Percentiles rank a stretch among this genome's conserved stretches.
Evolutionary conservation across 768 basidiomycete species (phyloP).

Genomic region (Pleurotus platypus): DNA sequence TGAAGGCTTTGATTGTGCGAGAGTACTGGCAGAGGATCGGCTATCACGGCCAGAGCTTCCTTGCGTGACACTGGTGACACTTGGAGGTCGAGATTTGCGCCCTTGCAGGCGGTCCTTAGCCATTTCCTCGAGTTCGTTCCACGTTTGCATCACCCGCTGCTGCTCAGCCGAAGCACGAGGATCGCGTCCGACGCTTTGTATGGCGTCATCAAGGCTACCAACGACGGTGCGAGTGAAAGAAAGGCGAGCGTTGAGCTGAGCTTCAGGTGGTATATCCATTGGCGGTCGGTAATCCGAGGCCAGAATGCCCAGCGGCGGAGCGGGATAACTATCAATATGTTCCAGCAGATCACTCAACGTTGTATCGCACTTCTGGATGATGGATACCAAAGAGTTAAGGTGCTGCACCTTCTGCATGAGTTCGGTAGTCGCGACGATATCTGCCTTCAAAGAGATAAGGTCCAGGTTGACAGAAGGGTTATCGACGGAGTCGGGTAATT

Average conservation of each 20-base stretch:
- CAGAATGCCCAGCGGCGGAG: slow-evolving; percentile 45
- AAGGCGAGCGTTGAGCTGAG: slow-evolving; percentile 62
- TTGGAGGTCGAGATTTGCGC: slow-evolving; percentile 61
- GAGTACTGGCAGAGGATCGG: slow-evolving; percentile 36
- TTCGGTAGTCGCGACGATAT: slow-evolving; percentile 49
- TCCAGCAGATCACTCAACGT: slow-evolving; percentile 82
- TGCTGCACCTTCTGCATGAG: slow-evolving; percentile 48
- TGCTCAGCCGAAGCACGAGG: slow-evolving; percentile 56
- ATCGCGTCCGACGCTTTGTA: slow-evolving; percentile 50
- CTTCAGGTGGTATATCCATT: slow-evolving; percentile 49
- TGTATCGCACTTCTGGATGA: slow-evolving; percentile 59
- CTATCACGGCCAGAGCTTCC: slow-evolving; percentile 58
- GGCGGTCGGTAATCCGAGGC: slow-evolving; percentile 46
- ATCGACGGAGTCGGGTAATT: slow-evolving; percentile 40
- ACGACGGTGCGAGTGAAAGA: slow-evolving; percentile 57
- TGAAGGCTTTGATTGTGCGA: slow-evolving; percentile 12
- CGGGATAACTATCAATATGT: slow-evolving; percentile 82
- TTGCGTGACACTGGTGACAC: slow-evolving; percentile 54
- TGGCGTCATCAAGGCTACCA: slow-evolving; percentile 39
- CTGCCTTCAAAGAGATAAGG: slow-evolving; percentile 54
- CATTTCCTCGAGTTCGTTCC: slow-evolving; percentile 82
- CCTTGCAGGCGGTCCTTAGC: slow-evolving; percentile 60
- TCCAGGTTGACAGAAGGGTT: slow-evolving; percentile 49
- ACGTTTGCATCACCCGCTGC: slow-evolving; percentile 71
- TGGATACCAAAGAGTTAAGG: slow-evolving; percentile 50